A percentile compares a stretch with the other conserved stretches of the same genome.
Evolutionary conservation across 768 basidiomycete species (phyloP).

Genomic region (Lyophyllum decastes): DNA sequence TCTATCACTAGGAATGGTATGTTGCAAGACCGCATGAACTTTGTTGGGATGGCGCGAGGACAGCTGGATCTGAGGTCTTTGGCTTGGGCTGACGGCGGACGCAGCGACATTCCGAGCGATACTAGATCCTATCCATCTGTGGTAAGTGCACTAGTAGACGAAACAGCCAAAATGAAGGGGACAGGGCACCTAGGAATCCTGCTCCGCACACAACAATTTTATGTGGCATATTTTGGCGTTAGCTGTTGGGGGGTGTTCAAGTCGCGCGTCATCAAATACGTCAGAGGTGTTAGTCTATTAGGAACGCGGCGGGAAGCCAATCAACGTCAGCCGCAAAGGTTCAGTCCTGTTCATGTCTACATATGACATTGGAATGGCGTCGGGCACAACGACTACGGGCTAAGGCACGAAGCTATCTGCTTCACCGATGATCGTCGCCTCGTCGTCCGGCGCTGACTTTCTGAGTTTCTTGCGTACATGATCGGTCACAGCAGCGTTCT

Average conservation of each 20-base stretch:
- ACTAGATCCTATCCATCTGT: conserved; percentile 45
- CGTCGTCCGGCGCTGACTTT: conserved; percentile 32
- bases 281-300: background rate
- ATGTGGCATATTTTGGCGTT: conserved; percentile 6
- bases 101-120: conserved; percentile 55
- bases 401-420: conserved; percentile 30
- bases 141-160: background rate
- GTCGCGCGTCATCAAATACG: background rate
- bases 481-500: conserved; percentile 5
- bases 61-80: conserved; percentile 48
- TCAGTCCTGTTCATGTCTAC: background rate
- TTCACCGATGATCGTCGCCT: conserved; percentile 38
- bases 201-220: conserved; percentile 57
- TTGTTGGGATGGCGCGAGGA: conserved; percentile 59
- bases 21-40: conserved; percentile 33
- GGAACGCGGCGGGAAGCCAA: background rate
- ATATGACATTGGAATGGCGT: background rate
- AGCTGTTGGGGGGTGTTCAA: too few species aligned
- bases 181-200: conserved; percentile 59
- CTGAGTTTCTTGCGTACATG: conserved; percentile 21
- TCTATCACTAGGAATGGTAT: conserved; percentile 29
- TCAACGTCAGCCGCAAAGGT: background rate
- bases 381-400: conserved; percentile 7
- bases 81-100: conserved; percentile 24
- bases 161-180: background rate